phyloP scores from a whole-genome alignment of 176 grass and related monocot species.

The Oryza longistaminata region DNA sequence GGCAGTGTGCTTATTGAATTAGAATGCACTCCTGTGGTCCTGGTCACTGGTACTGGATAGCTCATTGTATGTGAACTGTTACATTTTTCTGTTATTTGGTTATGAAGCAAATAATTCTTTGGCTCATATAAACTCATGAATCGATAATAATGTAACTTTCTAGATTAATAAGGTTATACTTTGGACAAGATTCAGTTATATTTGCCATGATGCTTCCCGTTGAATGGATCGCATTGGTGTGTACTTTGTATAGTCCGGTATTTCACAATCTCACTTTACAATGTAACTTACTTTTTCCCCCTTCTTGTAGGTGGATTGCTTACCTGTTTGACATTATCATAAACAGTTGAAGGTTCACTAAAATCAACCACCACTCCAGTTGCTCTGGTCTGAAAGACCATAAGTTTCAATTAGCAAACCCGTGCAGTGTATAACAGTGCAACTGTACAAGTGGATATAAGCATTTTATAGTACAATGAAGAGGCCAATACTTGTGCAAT shows the following conservation, averaged over 20 bases:
- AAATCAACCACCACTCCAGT: conserved; percentile 89
- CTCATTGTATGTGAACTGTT: background rate
- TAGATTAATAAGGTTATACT: background rate
- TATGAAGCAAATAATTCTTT: background rate
- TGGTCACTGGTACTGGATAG: background rate
- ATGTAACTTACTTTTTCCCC: conserved; percentile 25
- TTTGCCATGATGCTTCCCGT: background rate
- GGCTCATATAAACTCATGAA: background rate
- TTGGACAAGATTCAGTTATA: background rate
- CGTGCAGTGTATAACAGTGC: background rate
- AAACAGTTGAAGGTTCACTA: conserved; percentile 72
- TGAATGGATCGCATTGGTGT: background rate
- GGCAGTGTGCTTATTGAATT: background rate
- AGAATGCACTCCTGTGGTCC: background rate
- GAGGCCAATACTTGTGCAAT: conserved; percentile 52
- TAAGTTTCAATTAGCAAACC: background rate
- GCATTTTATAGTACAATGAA: background rate
- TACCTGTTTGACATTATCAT: conserved; percentile 96
- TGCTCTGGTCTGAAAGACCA: conserved; percentile 56
- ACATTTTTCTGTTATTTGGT: background rate
- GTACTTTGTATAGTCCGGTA: background rate
- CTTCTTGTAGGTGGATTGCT: conserved; percentile 18
- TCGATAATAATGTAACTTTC: background rate
- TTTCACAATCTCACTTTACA: conserved; percentile 17
- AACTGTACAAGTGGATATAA: background rate